Base-by-base conservation (phyloP, 1,284 basidiomycete species). In the Ustilago hordei region DNA sequence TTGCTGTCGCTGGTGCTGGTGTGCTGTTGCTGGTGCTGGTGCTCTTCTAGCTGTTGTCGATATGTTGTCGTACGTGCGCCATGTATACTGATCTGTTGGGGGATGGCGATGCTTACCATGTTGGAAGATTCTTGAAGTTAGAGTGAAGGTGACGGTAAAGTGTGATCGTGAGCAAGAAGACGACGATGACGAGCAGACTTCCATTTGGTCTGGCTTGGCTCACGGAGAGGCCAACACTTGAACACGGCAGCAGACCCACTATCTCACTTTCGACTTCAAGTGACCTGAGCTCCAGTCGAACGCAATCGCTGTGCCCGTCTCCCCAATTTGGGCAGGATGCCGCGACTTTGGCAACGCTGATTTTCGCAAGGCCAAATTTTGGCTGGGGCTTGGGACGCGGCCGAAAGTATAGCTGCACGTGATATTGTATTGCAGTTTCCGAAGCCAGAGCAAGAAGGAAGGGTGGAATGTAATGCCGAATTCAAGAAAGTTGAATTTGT, bases 121-220 rank as follows among this genome's bases (percentile, higher is more conserved):
- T 74, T 74, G 71, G 59, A 62, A 69, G 64, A 70, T 71, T 72
- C 69, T 76, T 76, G 74, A 76, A 38, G 74, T 76, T 71, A 65
- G 60, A 47, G 55, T 58, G n/a, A 47, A 61, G 73, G 65, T 71
- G 74, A 76, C 74, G 74, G 64, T 63, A 32, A 64, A 67, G 47
- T 71, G 69, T 72, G 74, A 72, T 72, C 69, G 75, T 71, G 71
- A 75, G 57, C 63, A 75, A 60, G 66, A 54, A 54, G 75, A 53
- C 36, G 75, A 53, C 36, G 66, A 59, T 55, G 63, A 52, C 50
- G 57, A 69, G 62, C 64, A 67, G 34, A 38, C 35, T 28, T 67
- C 47, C 17, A 45, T 39, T 28, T 11, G 45, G 48, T 45, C 56
- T 34, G 50, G 60, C 31, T 60, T 62, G 55, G 41, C 63, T 39